A percentile compares a stretch with the other conserved stretches of the same genome.
These are phyloP conservation scores for Arbutus unedo DNA, from an alignment of 148 eudicot genomes.

Conservation along the genomic window DNA sequence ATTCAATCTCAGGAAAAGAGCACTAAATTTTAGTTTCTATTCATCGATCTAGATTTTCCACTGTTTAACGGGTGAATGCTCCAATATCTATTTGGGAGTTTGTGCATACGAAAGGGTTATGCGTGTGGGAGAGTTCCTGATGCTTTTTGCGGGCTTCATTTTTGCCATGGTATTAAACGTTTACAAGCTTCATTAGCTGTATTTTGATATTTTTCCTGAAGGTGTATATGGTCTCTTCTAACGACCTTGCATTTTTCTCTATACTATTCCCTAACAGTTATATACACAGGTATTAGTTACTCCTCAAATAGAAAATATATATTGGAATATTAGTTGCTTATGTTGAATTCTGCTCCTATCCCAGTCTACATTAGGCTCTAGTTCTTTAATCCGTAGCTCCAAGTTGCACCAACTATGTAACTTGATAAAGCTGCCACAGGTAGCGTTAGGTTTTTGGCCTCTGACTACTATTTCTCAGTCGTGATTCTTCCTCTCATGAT, in stretches of 20 bases:
- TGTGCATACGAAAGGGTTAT: too few species aligned
- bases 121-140: too few species aligned
- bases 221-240: too few species aligned
- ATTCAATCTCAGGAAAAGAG: too few species aligned
- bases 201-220: too few species aligned
- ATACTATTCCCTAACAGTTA: neutral
- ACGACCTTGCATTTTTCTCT: neutral
- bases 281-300: neutral
- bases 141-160: too few species aligned
- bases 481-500: neutral
- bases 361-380: neutral
- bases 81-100: too few species aligned
- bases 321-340: neutral
- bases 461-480: neutral
- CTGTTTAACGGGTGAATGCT: too few species aligned
- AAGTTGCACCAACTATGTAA: neutral
- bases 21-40: too few species aligned
- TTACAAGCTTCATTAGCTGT: too few species aligned
- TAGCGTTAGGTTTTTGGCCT: constrained; percentile 8
- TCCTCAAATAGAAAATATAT: neutral
- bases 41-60: too few species aligned
- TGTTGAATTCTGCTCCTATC: neutral
- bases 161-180: too few species aligned
- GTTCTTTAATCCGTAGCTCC: neutral
- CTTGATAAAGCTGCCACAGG: constrained; percentile 1